Conservation (phyloP, 169 alveolate species). For the Amoebophrya sp. region DNA sequence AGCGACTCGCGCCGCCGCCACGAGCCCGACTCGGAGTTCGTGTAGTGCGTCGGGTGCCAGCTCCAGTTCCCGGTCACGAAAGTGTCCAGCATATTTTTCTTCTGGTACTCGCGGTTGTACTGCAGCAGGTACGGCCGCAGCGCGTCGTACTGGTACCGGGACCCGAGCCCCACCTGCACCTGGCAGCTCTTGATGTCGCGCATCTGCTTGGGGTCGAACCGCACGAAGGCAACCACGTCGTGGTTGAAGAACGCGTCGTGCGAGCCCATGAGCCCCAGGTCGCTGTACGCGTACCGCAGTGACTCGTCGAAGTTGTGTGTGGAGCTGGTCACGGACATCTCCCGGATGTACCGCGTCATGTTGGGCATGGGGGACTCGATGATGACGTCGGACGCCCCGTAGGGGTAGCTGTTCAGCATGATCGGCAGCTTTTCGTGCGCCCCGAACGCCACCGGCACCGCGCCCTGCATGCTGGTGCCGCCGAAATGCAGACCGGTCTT, state of each 20-base stretch:
- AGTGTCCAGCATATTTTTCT: not conserved
- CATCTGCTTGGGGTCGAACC: not conserved
- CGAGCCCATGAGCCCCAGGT: not conserved
- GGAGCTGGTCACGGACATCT: not conserved
- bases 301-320: not conserved
- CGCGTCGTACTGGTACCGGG: constrained; percentile 6
- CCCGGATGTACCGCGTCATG: not conserved
- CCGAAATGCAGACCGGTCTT: not conserved
- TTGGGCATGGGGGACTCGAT: not conserved
- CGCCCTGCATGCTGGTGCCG: not conserved
- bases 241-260: not conserved
- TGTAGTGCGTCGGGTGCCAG: not conserved
- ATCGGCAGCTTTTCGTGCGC: not conserved
- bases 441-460: not conserved
- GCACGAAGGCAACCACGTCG: not conserved
- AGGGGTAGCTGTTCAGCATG: not conserved
- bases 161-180: not conserved
- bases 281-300: not conserved
- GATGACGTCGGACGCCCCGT: not conserved
- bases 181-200: not conserved
- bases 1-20: not conserved
- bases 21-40: not conserved
- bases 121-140: not conserved
- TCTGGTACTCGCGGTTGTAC: not conserved
- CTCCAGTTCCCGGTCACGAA: not conserved